These are phyloP conservation scores for Cryptococcus maquisensis DNA, from an alignment of 1,284 basidiomycete genomes.

Conservation along the genomic window DNA sequence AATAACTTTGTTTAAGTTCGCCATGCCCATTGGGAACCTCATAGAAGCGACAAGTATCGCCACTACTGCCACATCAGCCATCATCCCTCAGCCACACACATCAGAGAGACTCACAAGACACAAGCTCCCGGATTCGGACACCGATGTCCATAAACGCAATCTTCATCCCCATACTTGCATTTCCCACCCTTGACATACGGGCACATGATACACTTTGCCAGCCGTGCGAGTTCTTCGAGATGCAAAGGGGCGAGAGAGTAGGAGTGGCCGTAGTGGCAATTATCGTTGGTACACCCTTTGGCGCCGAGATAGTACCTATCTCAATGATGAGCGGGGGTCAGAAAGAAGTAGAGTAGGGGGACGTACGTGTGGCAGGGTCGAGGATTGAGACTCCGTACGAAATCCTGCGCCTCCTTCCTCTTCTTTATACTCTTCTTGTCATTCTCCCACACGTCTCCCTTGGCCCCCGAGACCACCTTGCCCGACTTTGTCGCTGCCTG, in stretches of 20 bases:
- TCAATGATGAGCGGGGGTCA: not conserved
- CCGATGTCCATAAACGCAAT: conserved; percentile 41
- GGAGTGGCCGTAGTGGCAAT: conserved; percentile 40
- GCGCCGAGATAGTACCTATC: not conserved
- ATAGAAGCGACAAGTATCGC: conserved; percentile 38
- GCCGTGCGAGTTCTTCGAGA: conserved; percentile 29
- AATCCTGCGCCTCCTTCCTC: conserved; percentile 12
- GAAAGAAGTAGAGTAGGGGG: not conserved
- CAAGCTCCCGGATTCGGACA: conserved; percentile 33
- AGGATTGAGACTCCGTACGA: conserved; percentile 22
- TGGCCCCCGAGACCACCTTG: too few relatives aligned
- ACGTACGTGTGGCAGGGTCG: conserved; percentile 36
- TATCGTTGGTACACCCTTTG: conserved; percentile 32
- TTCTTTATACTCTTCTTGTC: conserved; percentile 17
- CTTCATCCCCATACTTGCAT: conserved; percentile 37
- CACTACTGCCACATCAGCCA: conserved; percentile 9
- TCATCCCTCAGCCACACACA: not conserved
- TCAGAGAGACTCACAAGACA: conserved; percentile 29
- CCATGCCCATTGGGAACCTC: conserved; percentile 34
- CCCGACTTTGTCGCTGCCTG: not conserved
- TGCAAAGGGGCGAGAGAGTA: conserved; percentile 37
- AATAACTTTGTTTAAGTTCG: conserved; percentile 19
- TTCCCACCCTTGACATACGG: conserved; percentile 31
- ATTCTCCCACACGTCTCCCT: conserved; percentile 8
- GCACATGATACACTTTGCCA: conserved; percentile 42